Conservation (phyloP, 495 filamentous ascomycete species). For the Bacidia gigantensis region DNA sequence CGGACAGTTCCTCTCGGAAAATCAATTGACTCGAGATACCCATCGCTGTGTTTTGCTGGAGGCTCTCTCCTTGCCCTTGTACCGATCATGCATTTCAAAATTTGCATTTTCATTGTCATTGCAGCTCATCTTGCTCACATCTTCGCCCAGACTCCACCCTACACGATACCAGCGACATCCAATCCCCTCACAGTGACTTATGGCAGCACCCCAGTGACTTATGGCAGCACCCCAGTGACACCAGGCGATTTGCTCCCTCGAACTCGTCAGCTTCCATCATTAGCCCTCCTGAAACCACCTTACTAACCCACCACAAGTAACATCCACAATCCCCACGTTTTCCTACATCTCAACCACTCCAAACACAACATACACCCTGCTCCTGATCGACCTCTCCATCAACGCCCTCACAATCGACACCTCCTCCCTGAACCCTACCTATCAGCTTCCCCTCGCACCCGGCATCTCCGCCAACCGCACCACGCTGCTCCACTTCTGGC, state of each 20-base stretch:
- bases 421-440: neutral
- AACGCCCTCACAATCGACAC: neutral
- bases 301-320: neutral
- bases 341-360: neutral
- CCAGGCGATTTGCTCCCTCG: too few relatives aligned
- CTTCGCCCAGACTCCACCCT: conserved; percentile 2
- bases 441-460: conserved; percentile 11
- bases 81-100: too few relatives aligned
- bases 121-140: too few relatives aligned
- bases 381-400: conserved; percentile 8
- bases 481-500: conserved; percentile 13
- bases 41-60: too few relatives aligned
- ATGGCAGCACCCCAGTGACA: too few relatives aligned
- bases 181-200: neutral
- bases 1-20: too few relatives aligned
- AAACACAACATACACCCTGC: conserved; percentile 2
- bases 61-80: too few relatives aligned
- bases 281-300: neutral
- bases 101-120: too few relatives aligned
- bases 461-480: conserved; percentile 9
- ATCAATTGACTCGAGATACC: too few relatives aligned
- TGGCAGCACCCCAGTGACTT: conserved; percentile 8
- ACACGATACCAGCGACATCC: conserved; percentile 4
- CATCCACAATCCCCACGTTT: conserved; percentile 5
- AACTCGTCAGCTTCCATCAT: too few relatives aligned